These are phyloP conservation scores for Adansonia madagascariensis DNA, from an alignment of 441 rosid species.

Conservation along the genomic window DNA sequence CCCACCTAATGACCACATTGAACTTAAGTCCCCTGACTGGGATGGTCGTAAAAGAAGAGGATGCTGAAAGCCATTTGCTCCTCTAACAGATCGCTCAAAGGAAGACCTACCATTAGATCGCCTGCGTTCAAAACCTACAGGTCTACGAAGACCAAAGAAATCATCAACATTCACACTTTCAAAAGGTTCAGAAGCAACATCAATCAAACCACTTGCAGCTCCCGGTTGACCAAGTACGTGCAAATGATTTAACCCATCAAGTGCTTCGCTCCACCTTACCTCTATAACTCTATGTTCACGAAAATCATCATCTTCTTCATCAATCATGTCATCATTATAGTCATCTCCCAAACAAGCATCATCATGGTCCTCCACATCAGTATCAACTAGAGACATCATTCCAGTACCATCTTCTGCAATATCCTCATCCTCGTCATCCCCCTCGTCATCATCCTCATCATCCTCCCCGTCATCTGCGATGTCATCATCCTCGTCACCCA, in stretches of 20 bases:
- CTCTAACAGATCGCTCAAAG: conserved; percentile 71
- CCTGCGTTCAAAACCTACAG: conserved; percentile 87
- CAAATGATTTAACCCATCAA: conserved; percentile 90
- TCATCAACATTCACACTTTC: conserved; percentile 97
- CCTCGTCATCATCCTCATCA: conserved; percentile 82
- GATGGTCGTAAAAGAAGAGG: conserved; percentile 89
- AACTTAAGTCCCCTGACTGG: conserved; percentile 67
- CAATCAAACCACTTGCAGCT: conserved; percentile 68
- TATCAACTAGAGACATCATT: conserved; percentile 91
- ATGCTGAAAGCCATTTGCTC: conserved; percentile 90
- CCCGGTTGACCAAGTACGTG: conserved; percentile 94
- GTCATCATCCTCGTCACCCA: conserved; percentile 95
- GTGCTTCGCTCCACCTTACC: conserved; percentile 96
- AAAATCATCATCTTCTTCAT: conserved; percentile 96
- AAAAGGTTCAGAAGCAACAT: conserved; percentile 93
- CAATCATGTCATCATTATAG: conserved; percentile 90
- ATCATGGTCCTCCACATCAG: conserved; percentile 96
- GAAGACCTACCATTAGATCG: conserved; percentile 81
- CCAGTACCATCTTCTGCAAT: conserved; percentile 95
- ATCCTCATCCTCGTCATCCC: conserved; percentile 62
- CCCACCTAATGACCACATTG: conserved; percentile 72
- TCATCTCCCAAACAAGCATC: conserved; percentile 93
- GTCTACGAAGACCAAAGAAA: conserved; percentile 86
- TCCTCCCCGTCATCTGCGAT: conserved; percentile 90
- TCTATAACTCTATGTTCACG: conserved; percentile 87